phyloP scores from a whole-genome alignment of 345 rosid species.

The Moricandia arvensis region DNA sequence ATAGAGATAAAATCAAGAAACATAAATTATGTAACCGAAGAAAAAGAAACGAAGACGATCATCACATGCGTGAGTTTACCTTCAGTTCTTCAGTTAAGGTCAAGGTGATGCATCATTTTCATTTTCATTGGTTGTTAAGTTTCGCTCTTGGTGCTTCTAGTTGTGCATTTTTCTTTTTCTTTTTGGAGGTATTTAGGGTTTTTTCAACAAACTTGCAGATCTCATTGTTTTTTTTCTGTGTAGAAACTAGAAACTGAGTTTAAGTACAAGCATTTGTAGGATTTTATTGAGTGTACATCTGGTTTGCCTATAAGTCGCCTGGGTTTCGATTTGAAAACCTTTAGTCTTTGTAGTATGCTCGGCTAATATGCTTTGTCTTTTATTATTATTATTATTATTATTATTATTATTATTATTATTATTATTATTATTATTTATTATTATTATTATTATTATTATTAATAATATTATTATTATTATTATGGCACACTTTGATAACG shows the following conservation, averaged over 20 bases:
- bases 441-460: background rate
- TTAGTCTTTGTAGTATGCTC: background rate
- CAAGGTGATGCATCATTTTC: background rate
- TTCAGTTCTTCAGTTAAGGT: background rate
- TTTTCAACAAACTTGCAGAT: too few relatives aligned
- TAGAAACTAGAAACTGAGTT: too few relatives aligned
- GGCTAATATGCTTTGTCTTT: background rate
- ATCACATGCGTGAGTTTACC: background rate
- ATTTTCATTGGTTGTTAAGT: background rate
- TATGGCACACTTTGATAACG: background rate
- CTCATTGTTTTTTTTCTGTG: too few relatives aligned
- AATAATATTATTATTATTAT: background rate
- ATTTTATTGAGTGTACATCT: background rate
- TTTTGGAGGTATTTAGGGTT: background rate
- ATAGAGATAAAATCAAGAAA: background rate
- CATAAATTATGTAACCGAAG: background rate
- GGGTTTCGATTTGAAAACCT: background rate
- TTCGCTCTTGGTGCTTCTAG: background rate
- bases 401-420: background rate
- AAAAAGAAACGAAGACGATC: background rate
- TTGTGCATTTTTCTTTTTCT: background rate
- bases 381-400: background rate
- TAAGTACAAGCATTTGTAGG: background rate
- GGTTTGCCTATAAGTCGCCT: background rate
- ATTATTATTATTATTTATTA: background rate